A percentile compares a stretch with the other conserved stretches of the same genome.
phyloP scores from a whole-genome alignment of 352 stramenopile genomes.

The Globisporangium camurandrum region DNA sequence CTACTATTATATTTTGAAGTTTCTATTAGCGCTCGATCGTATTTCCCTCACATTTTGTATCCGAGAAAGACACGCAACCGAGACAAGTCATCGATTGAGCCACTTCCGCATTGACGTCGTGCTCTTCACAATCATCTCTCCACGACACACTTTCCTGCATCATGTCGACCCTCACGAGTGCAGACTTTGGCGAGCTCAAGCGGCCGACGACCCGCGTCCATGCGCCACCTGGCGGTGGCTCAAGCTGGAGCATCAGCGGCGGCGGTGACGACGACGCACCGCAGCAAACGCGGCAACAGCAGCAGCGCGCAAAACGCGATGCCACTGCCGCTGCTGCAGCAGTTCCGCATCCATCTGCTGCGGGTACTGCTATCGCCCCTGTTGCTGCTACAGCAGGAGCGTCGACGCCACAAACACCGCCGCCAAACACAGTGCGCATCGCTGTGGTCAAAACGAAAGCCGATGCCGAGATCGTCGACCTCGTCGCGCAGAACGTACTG shows the following conservation, averaged over 20 bases:
- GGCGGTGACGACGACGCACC: conserved; percentile 20
- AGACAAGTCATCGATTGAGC: too few relatives aligned
- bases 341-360: conserved; percentile 15
- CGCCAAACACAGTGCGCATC: conserved; percentile 26
- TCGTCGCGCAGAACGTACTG: conserved; percentile 59
- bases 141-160: too few relatives aligned
- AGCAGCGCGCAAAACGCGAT: conserved; percentile 3
- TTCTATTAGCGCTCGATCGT: too few relatives aligned
- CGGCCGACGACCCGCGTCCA: conserved; percentile 77
- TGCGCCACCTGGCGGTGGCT: conserved; percentile 68
- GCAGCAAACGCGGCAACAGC: conserved; percentile 17
- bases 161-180: conserved; percentile 82
- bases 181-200: conserved; percentile 80
- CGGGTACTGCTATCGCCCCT: conserved; percentile 14
- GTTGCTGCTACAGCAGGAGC: conserved; percentile 1
- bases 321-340: conserved; percentile 7
- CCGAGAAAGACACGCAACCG: too few relatives aligned
- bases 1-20: too few relatives aligned
- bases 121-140: too few relatives aligned
- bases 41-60: too few relatives aligned
- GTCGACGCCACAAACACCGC: conserved; percentile 2
- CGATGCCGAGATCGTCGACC: conserved; percentile 68
- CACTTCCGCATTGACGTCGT: too few relatives aligned
- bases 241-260: conserved; percentile 62
- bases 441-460: conserved; percentile 73